These are phyloP conservation scores for Globisporangium canariense DNA, from an alignment of 352 stramenopile genomes.

Conservation along the genomic window DNA sequence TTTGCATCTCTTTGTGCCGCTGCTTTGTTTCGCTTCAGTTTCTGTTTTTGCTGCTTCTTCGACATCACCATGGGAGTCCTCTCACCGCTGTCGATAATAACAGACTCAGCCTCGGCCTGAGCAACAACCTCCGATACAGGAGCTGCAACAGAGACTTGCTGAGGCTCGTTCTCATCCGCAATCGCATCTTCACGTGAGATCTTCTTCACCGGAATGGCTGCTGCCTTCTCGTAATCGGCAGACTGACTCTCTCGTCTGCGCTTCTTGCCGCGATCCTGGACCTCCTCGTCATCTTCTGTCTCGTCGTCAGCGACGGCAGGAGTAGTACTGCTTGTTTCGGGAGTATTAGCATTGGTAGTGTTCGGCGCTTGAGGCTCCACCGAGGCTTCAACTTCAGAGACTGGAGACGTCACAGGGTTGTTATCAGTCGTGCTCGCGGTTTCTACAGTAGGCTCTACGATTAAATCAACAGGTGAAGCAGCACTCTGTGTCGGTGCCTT, in stretches of 20 bases:
- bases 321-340: not conserved
- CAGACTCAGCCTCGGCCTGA: not conserved
- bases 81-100: not conserved
- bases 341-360: not conserved
- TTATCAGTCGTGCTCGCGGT: not conserved
- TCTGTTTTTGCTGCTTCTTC: slow-evolving; percentile 7
- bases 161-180: not conserved
- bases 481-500: not conserved
- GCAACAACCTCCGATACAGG: not conserved
- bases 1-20: not conserved
- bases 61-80: not conserved
- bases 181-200: not conserved
- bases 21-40: not conserved
- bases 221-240: not conserved
- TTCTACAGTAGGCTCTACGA: not conserved
- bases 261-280: slow-evolving; percentile 5
- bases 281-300: slow-evolving; percentile 1
- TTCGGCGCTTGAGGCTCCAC: not conserved
- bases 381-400: not conserved
- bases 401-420: no score
- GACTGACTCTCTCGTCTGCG: not conserved
- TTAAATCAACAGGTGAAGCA: not conserved
- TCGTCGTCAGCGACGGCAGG: not conserved
- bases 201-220: not conserved
- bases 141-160: not conserved